Base-by-base conservation (phyloP, 2,329 filamentous ascomycete species). In the Drechslerella dactyloides region DNA sequence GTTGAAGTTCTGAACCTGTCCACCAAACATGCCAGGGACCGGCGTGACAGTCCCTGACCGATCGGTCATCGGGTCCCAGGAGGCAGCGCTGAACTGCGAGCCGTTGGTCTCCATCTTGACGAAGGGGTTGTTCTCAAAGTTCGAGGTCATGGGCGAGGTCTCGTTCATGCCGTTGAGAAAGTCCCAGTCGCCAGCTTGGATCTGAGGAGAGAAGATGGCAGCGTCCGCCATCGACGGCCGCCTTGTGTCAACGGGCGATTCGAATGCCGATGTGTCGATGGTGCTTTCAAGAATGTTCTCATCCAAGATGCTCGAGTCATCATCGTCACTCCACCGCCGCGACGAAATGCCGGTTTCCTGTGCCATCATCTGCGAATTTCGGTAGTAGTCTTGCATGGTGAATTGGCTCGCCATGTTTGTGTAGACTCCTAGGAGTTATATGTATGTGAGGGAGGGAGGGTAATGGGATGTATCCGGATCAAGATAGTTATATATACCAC, bases 141-240 rank as follows among this genome's bases (percentile, higher is more conserved):
- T 85, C 51, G 82, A 78, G 42, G 84, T 81, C 61, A 82, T 76
- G 74, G 80, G 76, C 78, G 83, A 81, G 80, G 81, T 80, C 84
- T 86, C 77, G 80, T 77, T 59, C 80, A 77, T 69, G 83, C 82
- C 44, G 81, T 81, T 42, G 82, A 80, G 35, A 75, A 77, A 69
- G 80, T 80, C 13, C 82, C 83, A 62, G 76, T 50, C 87, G 85
- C 70, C 86, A 83, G 78, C 85, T 86, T 64, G 83, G 85, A 78
- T 87, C 85, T 44, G 86, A 85, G 48, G 86, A 50, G 69, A 73
- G 52, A 66, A 73, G 52, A 73, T 73, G 48, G 61, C 69, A 24
- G 69, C 56, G 27, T 73, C 69, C 54, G 62, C 69, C 61, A 73
- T 66, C 17, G 69, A 73, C 13, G 61, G 61, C 57, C 69, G 69